Evolutionary conservation across 495 filamentous ascomycete genomes (phyloP), one percentile per base, ranked within the genome.

Genomic region (Wilcoxina mikolae): DNA sequence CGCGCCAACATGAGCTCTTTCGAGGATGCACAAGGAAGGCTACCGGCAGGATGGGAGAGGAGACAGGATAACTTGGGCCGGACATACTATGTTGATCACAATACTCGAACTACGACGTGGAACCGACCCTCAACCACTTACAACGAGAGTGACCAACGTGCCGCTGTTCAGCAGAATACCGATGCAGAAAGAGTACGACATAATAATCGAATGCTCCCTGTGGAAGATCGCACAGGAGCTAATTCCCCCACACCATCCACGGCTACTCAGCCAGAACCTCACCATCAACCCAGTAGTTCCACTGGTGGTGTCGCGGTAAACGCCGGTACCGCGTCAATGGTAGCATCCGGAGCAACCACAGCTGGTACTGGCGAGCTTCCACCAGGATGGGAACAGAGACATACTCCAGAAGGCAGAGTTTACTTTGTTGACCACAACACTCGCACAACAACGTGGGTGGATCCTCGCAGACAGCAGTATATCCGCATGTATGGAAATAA

Each of bases 381-480:
- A 18, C 79, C 91, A 29, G 85, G 88, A 29, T 98, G 91, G 91
- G 91, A 98, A 68, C 87, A 95, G 65, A 76, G 91, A 59, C 85
- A 84, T 65, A 98, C 91, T 3, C 87, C 91, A 1, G 91, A 98
- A 74, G 90, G 90, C 26, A 78, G 91, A 49, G 72, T 89, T 20
- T 98, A 98, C 68, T 98, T 95, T 69, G 91, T 98, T n/a, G 91
- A 98, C 67, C 91, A 98, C 70, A 98, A 96, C 68, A 96, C 93
- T 15, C 81, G 91, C 53, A 96, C 93, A 3, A 98, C 91, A 5
- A 98, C 91, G 3, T 98, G 91, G 91, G 91, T 98, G n/a, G 91
- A 98, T 67, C 91, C 91, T 25, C 83, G 91, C 52, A 83, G 91
- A 45, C 90, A 95, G 71, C 91, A 96, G 68, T 98, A 94, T 70